Percentiles rank a stretch among this genome's conserved stretches.
Evolutionary conservation across 2,329 filamentous ascomycete genomes (phyloP).

Genomic region (Cryphonectria parasitica): DNA sequence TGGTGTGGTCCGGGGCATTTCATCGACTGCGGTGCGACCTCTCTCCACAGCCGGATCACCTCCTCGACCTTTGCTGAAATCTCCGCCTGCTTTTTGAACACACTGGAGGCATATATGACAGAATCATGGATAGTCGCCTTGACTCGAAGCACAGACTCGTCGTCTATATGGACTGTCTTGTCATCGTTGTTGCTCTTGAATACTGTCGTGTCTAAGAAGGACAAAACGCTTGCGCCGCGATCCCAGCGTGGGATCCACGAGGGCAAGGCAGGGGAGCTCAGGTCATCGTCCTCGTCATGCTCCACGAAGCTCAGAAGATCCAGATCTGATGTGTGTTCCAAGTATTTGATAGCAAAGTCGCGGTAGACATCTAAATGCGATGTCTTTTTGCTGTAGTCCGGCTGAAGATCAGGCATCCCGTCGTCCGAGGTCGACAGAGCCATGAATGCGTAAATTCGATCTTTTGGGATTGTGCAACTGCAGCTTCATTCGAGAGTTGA

Average conservation of each 20-base stretch:
- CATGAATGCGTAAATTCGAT: conserved; percentile 23
- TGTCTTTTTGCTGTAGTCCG: conserved; percentile 7
- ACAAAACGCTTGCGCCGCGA: no score
- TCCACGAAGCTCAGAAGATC: conserved; percentile 10
- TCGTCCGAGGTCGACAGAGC: conserved; percentile 3
- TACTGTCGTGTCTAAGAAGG: rapidly evolving
- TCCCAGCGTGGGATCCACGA: conserved; percentile 25
- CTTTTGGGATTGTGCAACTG: neutral
- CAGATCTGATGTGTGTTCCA: conserved; percentile 10
- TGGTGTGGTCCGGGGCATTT: neutral
- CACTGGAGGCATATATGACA: neutral
- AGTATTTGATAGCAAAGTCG: conserved; percentile 11
- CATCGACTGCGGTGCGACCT: neutral
- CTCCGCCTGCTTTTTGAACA: neutral
- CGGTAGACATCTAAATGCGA: conserved; percentile 21
- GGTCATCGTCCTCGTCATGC: conserved; percentile 40
- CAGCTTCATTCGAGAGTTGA: neutral
- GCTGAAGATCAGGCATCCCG: conserved; percentile 1
- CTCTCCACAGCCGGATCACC: conserved; percentile 8
- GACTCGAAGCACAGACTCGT: neutral
- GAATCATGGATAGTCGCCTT: neutral
- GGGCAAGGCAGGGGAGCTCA: conserved; percentile 40
- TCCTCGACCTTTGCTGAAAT: neutral
- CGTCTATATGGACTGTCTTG: neutral
- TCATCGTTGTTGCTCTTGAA: neutral